Evolutionary conservation across 2,329 filamentous ascomycete species (phyloP), one percentile per base, ranked within the genome.

Genomic region (Pyrenophora tritici-repentis): DNA sequence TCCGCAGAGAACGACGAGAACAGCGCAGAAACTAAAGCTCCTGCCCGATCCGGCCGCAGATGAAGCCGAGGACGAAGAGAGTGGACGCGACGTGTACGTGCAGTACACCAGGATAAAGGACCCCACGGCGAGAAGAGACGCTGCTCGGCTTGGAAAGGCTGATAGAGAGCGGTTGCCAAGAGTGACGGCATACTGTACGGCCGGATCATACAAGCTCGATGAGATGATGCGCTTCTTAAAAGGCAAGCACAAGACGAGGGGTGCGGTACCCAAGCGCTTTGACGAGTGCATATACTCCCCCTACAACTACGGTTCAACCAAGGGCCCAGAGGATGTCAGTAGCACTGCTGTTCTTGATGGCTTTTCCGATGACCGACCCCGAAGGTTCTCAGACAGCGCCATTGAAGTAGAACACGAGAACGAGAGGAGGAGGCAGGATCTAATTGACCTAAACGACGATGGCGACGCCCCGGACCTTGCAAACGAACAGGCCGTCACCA

Each of bases 71-170:
- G 92, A 97, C 56, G 93, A 96, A 67, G 93, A 97, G 74, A 94
- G 90, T 66, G 91, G 92, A 8, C 82, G 92, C 58, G 94, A 99
- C 71, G 94, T 99, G 26, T 99, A 99, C 76, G 93, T 92, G 20
- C 94, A 99, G 73, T 97, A 97, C 73, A 96, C 93, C 7, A 84
- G 94, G 37, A 99, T 99, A 76, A 97, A 97, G 73, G 94, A 99
- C 68, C 92, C 93, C 0, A 96, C 88, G 0, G 94, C 94, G 7
- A 82, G 94, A 55, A 84, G 94, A 65, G 93, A 97, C 79, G 94
- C 94, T 13, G 94, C 94, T 22, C 82, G 92, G 48, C 76, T 99
- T 34, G 94, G 94, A 32, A 99, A 97, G 74, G 92, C 93, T 33
- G 94, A 99, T 72, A 84, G 94, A 49, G 88, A 91, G 58, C 83